Conservation (phyloP, 2,329 filamentous ascomycete species). For the Aureobasidium sp. region DNA sequence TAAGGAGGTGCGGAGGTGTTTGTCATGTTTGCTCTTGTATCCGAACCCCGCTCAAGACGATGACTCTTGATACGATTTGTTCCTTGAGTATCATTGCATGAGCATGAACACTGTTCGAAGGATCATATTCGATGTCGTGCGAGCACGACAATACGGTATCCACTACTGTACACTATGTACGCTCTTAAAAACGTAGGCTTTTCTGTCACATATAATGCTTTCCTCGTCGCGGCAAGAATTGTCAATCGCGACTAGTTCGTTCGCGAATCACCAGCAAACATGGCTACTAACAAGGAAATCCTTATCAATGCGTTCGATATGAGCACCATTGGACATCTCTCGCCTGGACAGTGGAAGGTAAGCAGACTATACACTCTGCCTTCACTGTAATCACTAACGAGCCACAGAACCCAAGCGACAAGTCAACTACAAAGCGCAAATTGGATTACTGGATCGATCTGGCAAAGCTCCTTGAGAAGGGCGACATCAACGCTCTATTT, state of each 20-base stretch:
- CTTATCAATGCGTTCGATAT: conserved; percentile 73
- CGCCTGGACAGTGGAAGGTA: conserved; percentile 66
- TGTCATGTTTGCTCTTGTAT: not conserved
- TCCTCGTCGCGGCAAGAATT: not conserved
- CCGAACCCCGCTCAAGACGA: not conserved
- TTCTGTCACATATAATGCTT: not conserved
- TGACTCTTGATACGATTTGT: not conserved
- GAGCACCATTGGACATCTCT: conserved; percentile 64
- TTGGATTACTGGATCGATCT: conserved; percentile 68
- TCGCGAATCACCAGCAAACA: not conserved
- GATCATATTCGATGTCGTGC: not conserved
- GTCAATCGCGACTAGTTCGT: not conserved
- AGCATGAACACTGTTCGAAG: not conserved
- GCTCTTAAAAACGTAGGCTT: not conserved
- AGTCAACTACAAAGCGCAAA: conserved; percentile 67
- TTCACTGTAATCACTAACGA: too few relatives aligned
- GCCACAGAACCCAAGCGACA: conserved; percentile 72
- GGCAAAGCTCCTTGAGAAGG: conserved; percentile 65
- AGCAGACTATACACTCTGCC: too few relatives aligned
- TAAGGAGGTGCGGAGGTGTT: not conserved
- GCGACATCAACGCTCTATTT: conserved; percentile 72
- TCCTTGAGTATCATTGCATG: not conserved
- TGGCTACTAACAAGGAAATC: conserved; percentile 53
- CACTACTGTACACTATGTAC: not conserved
- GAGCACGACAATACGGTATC: not conserved